These are phyloP conservation scores for Candida coleopterorum DNA, from an alignment of 805 yeast genomes.

Conservation along the genomic window DNA sequence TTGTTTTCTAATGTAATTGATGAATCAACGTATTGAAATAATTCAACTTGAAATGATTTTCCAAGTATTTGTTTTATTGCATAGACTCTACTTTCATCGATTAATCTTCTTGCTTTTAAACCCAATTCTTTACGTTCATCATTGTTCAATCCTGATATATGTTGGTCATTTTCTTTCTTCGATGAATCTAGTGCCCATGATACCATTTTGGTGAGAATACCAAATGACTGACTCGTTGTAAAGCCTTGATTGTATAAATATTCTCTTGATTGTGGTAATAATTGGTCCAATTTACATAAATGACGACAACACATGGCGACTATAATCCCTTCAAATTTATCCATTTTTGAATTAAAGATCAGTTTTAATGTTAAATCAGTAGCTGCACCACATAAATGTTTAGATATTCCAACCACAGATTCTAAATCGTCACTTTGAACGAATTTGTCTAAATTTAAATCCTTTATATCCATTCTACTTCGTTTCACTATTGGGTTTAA, in stretches of 20 bases:
- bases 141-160: slow-evolving; percentile 14
- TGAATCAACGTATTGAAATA: slow-evolving; percentile 55
- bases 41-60: slow-evolving; percentile 38
- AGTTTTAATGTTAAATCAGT: slow-evolving; percentile 80
- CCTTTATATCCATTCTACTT: slow-evolving; percentile 75
- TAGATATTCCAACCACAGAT: slow-evolving; percentile 62
- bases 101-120: slow-evolving; percentile 58
- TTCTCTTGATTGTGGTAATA: slow-evolving; percentile 44
- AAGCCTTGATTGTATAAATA: slow-evolving; percentile 35
- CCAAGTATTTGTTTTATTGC: slow-evolving; percentile 35
- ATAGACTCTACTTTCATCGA: slow-evolving; percentile 66
- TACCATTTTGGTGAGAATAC: slow-evolving; percentile 54
- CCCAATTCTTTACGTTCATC: slow-evolving; percentile 60
- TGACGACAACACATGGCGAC: slow-evolving; percentile 96
- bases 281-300: slow-evolving; percentile 59
- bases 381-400: slow-evolving; percentile 92
- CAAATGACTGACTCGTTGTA: slow-evolving; percentile 34
- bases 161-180: slow-evolving; percentile 18
- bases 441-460: slow-evolving; percentile 50
- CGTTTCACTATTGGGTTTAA: slow-evolving; percentile 39
- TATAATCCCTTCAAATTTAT: slow-evolving; percentile 48
- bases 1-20: slow-evolving; percentile 69
- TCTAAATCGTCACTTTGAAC: slow-evolving; percentile 20
- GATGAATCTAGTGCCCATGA: slow-evolving; percentile 89
- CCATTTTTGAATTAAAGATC: slow-evolving; percentile 37